These are phyloP conservation scores for Lodderomyces pseudojiufengensis DNA, from an alignment of 1,139 yeast species.

Conservation along the genomic window DNA sequence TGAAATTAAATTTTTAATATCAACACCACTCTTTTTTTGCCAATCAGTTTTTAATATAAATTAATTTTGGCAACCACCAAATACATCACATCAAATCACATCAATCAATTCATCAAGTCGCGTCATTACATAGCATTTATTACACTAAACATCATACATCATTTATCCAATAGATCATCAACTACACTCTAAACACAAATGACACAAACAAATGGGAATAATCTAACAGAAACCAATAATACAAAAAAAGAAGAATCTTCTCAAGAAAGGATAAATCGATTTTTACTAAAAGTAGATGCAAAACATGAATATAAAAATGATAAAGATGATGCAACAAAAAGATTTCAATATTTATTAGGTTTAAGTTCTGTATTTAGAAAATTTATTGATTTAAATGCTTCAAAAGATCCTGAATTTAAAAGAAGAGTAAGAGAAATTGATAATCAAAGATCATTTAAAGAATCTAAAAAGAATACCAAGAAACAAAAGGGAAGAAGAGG, in stretches of 20 bases:
- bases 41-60: too few species aligned
- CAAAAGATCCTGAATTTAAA: slow-evolving; percentile 65
- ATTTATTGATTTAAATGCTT: slow-evolving; percentile 78
- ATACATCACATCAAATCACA: too few species aligned
- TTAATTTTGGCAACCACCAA: too few species aligned
- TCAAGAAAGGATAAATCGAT: slow-evolving; percentile 43
- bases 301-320: slow-evolving; percentile 54
- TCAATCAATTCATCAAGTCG: too few species aligned
- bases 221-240: slow-evolving; percentile 1
- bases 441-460: slow-evolving; percentile 26
- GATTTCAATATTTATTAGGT: slow-evolving; percentile 80
- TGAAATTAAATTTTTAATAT: too few species aligned
- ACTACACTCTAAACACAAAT: too few species aligned
- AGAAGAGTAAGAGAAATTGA: slow-evolving; percentile 45
- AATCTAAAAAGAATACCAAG: slow-evolving; percentile 15
- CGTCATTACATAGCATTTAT: too few species aligned
- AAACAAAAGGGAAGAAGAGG: slow-evolving; percentile 21
- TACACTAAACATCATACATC: too few species aligned
- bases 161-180: too few species aligned
- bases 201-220: slow-evolving; percentile 5
- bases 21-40: too few species aligned
- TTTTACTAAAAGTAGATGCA: slow-evolving; percentile 48
- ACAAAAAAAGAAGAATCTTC: slow-evolving; percentile 18
- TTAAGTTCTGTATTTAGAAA: slow-evolving; percentile 83
- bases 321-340: slow-evolving; percentile 65